Base-by-base conservation (phyloP, 2,329 filamentous ascomycete genomes). In the Colletotrichum agaves region DNA sequence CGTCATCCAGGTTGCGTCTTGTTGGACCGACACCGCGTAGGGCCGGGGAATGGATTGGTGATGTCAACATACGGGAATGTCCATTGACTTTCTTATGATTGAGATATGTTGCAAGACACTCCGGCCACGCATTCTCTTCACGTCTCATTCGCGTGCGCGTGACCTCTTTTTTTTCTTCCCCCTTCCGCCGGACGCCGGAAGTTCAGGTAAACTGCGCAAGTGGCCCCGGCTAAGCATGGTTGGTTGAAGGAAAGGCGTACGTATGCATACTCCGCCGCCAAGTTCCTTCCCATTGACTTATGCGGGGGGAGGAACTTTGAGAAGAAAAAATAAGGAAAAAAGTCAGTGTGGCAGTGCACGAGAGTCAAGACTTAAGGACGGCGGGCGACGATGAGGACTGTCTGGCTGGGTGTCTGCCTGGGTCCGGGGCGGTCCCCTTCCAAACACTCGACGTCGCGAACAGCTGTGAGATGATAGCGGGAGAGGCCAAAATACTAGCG, bases 381-480 rank as follows among this genome's bases (percentile, higher is more conserved):
- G 23, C 23, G 5, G 52, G 57, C 19, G 44, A 57, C n/a, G 52
- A 41, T 33, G 21, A 58, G n/a, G 49, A 19, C 23, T 15, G 31
- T 23, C 27, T 27, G 27, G 27, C 27, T 27, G 27, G 27, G 6
- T 7, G 27, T 27, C 27, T 62, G 63, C 62, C 27, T 33, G 63
- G 47, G 43, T 43, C 31, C 35, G 19, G 46, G 50, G 43, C 23
- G 52, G 43, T 27, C 59, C 31, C 11, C 50, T 37, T 37, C 52
- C 60, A 67, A 63, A 67, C 64, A 46, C 31, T 50, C 44, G 7
- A 52, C 56, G 64, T 67, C 46, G 64, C 64, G 60, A 52, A 57
- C 33, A 52, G 64, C 17, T 63, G 31, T 15, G 1, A 37, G 13
- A 41, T 43, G 59, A 43, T 35, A 60, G 52, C 15, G 35, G 17